Base-by-base conservation (phyloP, 805 yeast genomes). In the Starmerella sirachaensis region DNA sequence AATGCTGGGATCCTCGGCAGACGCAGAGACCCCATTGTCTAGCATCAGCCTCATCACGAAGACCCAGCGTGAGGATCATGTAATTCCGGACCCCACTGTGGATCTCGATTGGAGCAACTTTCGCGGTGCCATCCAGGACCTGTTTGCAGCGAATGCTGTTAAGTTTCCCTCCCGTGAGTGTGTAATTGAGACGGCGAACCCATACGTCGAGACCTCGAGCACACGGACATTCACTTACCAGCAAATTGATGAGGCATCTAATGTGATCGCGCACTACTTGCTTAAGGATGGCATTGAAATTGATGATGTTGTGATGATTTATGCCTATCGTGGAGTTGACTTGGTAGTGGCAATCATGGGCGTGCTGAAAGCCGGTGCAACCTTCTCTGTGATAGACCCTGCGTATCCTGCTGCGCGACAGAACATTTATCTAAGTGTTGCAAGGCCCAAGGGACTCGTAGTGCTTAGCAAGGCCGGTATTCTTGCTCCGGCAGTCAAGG, bases 351-450 rank as follows among this genome's bases (percentile, higher is more conserved):
- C 97, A 5, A 96, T 91, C 13, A 78, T 91, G 81, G 99, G 97
- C 60, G 94, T 85, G 16, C 71, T 91, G 57, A 91, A 91, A 63
- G 97, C 98, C 1, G 99, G 99, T 51, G 97, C 94, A 13, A 88
- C 98, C 0, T 91, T 91, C 59, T 86, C 96, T 8, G 99, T 91
- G 17, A 93, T 91, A 47, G 99, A 91, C 57, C 98, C 98, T 6
- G 97, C 97, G 5, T 91, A 91, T 59, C 99, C 99, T 29, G 95
- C 98, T 13, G 93, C 94, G 8, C 75, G 99, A 61, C 99, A 91
- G 61, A 91, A 83, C 47, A 74, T 91, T 44, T 91, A 91, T 59
- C 68, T 91, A 40, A 75, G 81, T 33, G 99, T 91, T 12, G 97
- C 98, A 25, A 75, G 79, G 59, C 99, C 99, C 23, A 72, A 65